phyloP scores from a whole-genome alignment of 345 rosid species.

The Arabis hirsuta region DNA sequence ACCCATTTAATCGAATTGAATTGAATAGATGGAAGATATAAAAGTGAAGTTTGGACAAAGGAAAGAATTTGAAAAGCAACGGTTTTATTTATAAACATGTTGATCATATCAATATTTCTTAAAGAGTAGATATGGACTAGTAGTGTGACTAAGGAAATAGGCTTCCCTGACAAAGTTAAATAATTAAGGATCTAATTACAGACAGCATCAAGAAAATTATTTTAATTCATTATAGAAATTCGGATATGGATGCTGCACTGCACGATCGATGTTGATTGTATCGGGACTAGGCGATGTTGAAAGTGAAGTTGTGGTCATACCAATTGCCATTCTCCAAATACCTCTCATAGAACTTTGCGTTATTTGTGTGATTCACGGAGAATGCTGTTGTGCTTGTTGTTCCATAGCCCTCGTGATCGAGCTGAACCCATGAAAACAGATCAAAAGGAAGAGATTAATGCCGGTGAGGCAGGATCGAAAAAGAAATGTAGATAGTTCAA shows the following conservation, averaged over 20 bases:
- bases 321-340: slow-evolving; percentile 57
- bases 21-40: too few relatives aligned
- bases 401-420: too few relatives aligned
- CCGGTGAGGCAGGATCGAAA: too few relatives aligned
- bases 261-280: slow-evolving; percentile 1
- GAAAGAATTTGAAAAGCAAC: too few relatives aligned
- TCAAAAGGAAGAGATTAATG: too few relatives aligned
- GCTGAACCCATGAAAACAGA: too few relatives aligned
- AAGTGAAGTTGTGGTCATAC: slow-evolving; percentile 55
- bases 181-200: neutral
- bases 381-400: slow-evolving; percentile 44
- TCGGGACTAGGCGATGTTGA: slow-evolving; percentile 25
- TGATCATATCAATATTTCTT: neutral
- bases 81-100: too few relatives aligned
- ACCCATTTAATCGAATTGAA: too few relatives aligned
- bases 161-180: neutral
- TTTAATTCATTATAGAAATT: neutral
- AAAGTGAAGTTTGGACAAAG: too few relatives aligned
- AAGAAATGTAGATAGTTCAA: too few relatives aligned
- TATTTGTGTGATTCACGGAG: slow-evolving; percentile 47
- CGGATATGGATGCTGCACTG: neutral
- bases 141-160: neutral
- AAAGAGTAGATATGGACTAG: neutral
- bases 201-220: neutral
- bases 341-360: slow-evolving; percentile 58